Evolutionary conservation across 768 basidiomycete genomes (phyloP).

Genomic region (Panaeolus papilionaceus): DNA sequence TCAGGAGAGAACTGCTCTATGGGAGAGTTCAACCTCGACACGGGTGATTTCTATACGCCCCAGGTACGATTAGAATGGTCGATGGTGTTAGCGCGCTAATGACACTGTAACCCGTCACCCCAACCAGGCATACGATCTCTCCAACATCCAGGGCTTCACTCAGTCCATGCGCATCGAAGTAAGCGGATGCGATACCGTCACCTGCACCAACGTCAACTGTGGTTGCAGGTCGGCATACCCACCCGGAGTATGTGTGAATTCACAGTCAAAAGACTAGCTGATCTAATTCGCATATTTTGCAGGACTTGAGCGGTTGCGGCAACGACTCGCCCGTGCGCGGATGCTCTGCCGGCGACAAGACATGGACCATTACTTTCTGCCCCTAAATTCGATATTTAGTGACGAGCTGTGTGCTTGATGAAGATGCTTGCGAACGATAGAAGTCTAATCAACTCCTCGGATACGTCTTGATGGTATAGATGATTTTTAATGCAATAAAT

Average conservation of each 20-base stretch:
- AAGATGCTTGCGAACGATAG: background rate
- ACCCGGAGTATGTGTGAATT: slow-evolving; percentile 34
- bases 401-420: background rate
- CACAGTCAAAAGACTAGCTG: background rate
- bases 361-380: slow-evolving; percentile 42
- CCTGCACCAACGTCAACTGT: slow-evolving; percentile 45
- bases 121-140: slow-evolving; percentile 47
- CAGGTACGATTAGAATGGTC: slow-evolving; percentile 25
- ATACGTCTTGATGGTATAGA: slow-evolving; percentile 11
- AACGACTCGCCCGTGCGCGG: slow-evolving; percentile 44
- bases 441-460: background rate
- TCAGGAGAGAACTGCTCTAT: slow-evolving; percentile 46
- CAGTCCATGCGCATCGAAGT: slow-evolving; percentile 42
- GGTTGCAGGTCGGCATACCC: slow-evolving; percentile 40
- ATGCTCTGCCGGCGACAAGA: slow-evolving; percentile 39
- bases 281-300: slow-evolving; percentile 1
- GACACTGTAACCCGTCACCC: background rate
- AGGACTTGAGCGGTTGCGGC: slow-evolving; percentile 46
- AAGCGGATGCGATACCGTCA: slow-evolving; percentile 44
- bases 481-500: slow-evolving; percentile 5
- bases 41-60: slow-evolving; percentile 33
- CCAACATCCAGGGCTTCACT: slow-evolving; percentile 51
- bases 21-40: slow-evolving; percentile 47
- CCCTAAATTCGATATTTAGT: slow-evolving; percentile 25
- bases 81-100: background rate